Percentiles rank a stretch among this genome's conserved stretches.
Conservation (phyloP, 495 filamentous ascomycete genomes). For the Arthonia radiata region DNA sequence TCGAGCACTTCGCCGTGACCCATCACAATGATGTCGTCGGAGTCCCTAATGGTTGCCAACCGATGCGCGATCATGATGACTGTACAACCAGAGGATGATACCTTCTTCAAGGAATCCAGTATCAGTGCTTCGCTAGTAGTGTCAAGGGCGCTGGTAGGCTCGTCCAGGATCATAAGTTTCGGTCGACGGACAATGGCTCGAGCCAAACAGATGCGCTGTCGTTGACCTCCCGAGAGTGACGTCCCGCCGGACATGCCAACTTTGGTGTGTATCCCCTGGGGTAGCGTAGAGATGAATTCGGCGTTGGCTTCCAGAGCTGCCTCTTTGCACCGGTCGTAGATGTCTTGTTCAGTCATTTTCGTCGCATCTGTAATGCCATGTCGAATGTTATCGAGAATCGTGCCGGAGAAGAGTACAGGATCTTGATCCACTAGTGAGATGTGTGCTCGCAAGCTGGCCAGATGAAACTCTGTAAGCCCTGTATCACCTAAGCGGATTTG, state of each 20-base stretch:
- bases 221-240: conserved; percentile 69
- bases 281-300: conserved; percentile 14
- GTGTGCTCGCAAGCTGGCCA: conserved; percentile 1
- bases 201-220: conserved; percentile 71
- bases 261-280: conserved; percentile 20
- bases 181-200: conserved; percentile 49
- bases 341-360: conserved; percentile 2
- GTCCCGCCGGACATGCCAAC: conserved; percentile 39
- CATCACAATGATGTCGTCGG: conserved; percentile 38
- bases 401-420: conserved; percentile 47
- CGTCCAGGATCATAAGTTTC: conserved; percentile 25
- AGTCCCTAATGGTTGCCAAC: conserved; percentile 26
- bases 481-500: conserved; percentile 1
- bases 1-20: conserved; percentile 21
- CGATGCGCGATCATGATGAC: conserved; percentile 36
- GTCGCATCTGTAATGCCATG: conserved; percentile 4
- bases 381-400: conserved; percentile 43
- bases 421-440: conserved; percentile 7
- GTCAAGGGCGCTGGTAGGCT: conserved; percentile 32
- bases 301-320: conserved; percentile 8
- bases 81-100: conserved; percentile 25
- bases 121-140: conserved; percentile 21
- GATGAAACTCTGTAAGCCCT: conserved; percentile 1
- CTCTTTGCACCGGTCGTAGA: conserved; percentile 1
- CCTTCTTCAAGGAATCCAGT: conserved; percentile 23